phyloP scores from a whole-genome alignment of 805 yeast species.

The Ogataea trehalophila region DNA sequence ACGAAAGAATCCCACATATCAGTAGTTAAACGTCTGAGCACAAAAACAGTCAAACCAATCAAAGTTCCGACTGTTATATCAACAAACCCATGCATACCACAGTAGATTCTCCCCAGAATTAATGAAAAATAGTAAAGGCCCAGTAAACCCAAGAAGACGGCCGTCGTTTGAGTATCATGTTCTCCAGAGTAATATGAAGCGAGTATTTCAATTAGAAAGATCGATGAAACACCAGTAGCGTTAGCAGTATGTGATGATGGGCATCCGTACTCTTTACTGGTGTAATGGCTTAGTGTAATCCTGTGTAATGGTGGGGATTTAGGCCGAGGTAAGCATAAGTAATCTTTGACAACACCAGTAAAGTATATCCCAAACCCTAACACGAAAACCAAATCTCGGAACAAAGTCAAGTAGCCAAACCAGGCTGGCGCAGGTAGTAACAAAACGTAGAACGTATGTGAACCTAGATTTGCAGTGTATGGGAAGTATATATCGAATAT shows the following conservation, averaged over 20 bases:
- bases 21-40: slow-evolving; percentile 40
- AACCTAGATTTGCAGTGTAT: slow-evolving; percentile 82
- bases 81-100: slow-evolving; percentile 95
- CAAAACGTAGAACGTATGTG: slow-evolving; percentile 89
- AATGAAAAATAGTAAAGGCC: slow-evolving; percentile 56
- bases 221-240: slow-evolving; percentile 74
- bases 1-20: slow-evolving; percentile 43
- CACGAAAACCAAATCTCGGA: slow-evolving; percentile 56
- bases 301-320: slow-evolving; percentile 86
- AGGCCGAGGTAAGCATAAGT: slow-evolving; percentile 87
- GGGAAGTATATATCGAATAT: slow-evolving; percentile 72
- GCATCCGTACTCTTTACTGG: slow-evolving; percentile 90
- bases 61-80: slow-evolving; percentile 66
- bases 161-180: slow-evolving; percentile 2
- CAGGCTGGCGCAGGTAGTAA: slow-evolving; percentile 83
- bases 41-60: slow-evolving; percentile 53
- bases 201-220: slow-evolving; percentile 29
- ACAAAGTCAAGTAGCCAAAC: slow-evolving; percentile 58
- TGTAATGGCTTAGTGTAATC: slow-evolving; percentile 85
- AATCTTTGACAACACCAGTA: slow-evolving; percentile 78
- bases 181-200: slow-evolving; percentile 12
- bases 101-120: slow-evolving; percentile 78
- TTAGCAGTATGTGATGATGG: slow-evolving; percentile 95
- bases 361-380: slow-evolving; percentile 67
- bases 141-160: slow-evolving; percentile 18